Evolutionary conservation across 495 filamentous ascomycete species (phyloP), one percentile per base, ranked within the genome.

Genomic region (Lasiosphaeriaceae sp.): DNA sequence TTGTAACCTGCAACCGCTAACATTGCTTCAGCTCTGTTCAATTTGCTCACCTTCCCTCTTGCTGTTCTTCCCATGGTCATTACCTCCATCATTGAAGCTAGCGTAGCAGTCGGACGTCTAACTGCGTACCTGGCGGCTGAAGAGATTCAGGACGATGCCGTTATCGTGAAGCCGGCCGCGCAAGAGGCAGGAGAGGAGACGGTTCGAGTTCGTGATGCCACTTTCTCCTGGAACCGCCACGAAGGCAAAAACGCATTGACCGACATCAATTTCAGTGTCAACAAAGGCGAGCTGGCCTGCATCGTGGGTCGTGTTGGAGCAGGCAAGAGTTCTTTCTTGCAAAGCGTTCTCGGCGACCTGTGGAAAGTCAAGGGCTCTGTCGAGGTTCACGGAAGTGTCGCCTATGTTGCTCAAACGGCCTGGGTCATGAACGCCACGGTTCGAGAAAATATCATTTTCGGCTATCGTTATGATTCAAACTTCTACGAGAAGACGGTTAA

Each of bases 391-490:
- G 95, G 95, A 17, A 80, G 78, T 14, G 81, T 87, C 20, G 95
- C 95, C 6, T 99, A 96, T 66, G 95, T 95, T 60, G 88, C 90
- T 20, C 95, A 99, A 70, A 82, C 88, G 62, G 71, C 91, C 22
- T 99, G 95, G 93, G 86, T 99, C 37, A 97, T 96, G 92, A 99
- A 97, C 65, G 93, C 95, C 7, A 94, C 87, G 47, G 92, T 97
- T 24, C 86, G 87, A 52, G 95, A 99, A 61, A 99, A 99, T 64
- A 96, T 99, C 65, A 80, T 97, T 7, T 99, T 99, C 66, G 95
- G 95, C 5, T 90, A 97, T 74, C 86, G 90, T 41, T 97, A 89
- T 79, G 93, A 99, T 74, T 89, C 94, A 3, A 76, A 83, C 47
- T 99, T 99, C 75, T 99, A 99, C 70, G 90, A 97, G 46, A 85